These are phyloP conservation scores for Coelastrella sp. DNA, from an alignment of 139 green algal species.

Conservation along the genomic window DNA sequence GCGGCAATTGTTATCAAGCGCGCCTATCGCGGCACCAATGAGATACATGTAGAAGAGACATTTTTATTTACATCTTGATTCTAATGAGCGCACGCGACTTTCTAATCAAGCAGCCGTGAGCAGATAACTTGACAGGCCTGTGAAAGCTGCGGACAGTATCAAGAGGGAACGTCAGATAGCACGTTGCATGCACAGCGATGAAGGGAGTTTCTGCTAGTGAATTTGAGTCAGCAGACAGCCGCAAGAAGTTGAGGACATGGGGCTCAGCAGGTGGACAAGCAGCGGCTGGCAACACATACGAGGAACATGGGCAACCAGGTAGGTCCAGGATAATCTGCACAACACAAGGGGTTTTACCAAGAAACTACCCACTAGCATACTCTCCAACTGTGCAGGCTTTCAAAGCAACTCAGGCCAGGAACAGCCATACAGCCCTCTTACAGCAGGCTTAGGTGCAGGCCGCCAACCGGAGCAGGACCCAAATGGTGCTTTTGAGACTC, in stretches of 20 bases:
- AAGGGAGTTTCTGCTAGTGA: not conserved
- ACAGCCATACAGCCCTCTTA: not conserved
- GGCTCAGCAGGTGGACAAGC: not conserved
- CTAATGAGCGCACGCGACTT: too few species aligned
- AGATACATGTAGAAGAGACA: not conserved
- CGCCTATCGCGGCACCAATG: not conserved
- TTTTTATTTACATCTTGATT: too few species aligned
- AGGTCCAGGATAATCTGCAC: not conserved
- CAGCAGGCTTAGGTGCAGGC: not conserved
- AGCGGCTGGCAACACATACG: not conserved
- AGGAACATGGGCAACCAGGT: not conserved
- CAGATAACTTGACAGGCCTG: too few species aligned
- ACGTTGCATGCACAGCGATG: too few species aligned
- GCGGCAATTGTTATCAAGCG: not conserved
- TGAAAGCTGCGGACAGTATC: too few species aligned
- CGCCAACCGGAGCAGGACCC: not conserved
- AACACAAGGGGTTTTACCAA: not conserved
- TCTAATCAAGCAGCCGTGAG: too few species aligned
- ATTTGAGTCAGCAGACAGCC: not conserved
- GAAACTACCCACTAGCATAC: not conserved
- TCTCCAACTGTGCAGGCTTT: not conserved
- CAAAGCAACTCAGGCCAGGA: not conserved
- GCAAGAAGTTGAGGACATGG: not conserved
- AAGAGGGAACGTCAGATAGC: too few species aligned
- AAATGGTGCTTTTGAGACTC: not conserved